These are phyloP conservation scores for Mallotus nudiflorus DNA, from an alignment of 345 rosid genomes.

Conservation along the genomic window DNA sequence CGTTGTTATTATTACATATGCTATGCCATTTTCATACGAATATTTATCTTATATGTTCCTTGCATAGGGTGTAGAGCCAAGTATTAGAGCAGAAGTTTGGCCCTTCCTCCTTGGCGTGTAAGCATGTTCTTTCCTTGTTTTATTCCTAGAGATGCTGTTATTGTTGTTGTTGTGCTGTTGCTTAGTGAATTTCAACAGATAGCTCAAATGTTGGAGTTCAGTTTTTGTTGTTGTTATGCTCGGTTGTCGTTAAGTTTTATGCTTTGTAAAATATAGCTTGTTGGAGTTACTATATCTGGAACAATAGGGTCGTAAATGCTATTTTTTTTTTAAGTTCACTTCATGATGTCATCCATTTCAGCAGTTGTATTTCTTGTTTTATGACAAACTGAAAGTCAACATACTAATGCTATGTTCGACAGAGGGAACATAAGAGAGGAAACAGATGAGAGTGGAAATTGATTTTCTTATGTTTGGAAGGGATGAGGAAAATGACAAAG, in stretches of 20 bases:
- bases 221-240: too few relatives aligned
- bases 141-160: not conserved
- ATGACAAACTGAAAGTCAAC: too few relatives aligned
- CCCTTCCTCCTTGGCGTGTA: slow-evolving; percentile 99
- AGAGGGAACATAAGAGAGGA: too few relatives aligned
- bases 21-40: slow-evolving; percentile 3
- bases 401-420: too few relatives aligned
- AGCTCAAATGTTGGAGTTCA: too few relatives aligned
- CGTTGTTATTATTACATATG: not conserved
- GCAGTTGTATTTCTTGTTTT: not conserved
- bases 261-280: not conserved
- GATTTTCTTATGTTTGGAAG: too few relatives aligned
- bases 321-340: not conserved
- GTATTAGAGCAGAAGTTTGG: slow-evolving; percentile 88
- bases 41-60: slow-evolving; percentile 20
- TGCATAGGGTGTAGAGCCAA: slow-evolving; percentile 84
- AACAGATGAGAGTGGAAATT: too few relatives aligned
- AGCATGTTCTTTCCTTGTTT: slow-evolving; percentile 29
- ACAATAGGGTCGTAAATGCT: not conserved
- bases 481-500: too few relatives aligned
- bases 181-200: too few relatives aligned
- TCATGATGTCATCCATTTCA: not conserved
- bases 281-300: not conserved
- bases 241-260: not conserved
- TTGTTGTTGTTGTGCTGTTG: too few relatives aligned